Conservation (phyloP, 1,284 basidiomycete genomes). For the Psilocybe mexicana region DNA sequence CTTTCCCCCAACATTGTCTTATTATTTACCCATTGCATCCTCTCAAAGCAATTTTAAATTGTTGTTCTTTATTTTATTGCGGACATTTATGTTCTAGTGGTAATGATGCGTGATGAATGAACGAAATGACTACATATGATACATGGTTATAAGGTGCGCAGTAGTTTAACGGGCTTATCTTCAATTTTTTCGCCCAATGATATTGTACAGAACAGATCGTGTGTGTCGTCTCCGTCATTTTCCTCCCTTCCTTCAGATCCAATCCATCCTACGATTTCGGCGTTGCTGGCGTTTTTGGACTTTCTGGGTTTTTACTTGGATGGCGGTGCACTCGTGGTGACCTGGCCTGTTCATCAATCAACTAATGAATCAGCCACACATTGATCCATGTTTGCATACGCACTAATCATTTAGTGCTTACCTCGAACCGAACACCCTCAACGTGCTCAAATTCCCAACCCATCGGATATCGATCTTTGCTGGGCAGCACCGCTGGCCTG, state of each 20-base stretch:
- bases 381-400: neutral
- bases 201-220: slow-evolving; percentile 5
- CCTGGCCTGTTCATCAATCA: neutral
- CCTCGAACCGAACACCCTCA: slow-evolving; percentile 19
- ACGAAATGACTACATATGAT: slow-evolving; percentile 19
- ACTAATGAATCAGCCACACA: neutral
- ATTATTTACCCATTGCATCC: slow-evolving; percentile 5
- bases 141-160: slow-evolving; percentile 18
- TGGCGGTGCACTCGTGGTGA: neutral
- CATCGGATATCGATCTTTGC: slow-evolving; percentile 12
- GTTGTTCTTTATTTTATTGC: neutral
- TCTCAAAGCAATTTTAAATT: slow-evolving; percentile 1
- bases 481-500: slow-evolving; percentile 12
- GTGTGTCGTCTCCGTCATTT: neutral
- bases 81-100: neutral
- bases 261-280: neutral
- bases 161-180: slow-evolving; percentile 11
- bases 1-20: slow-evolving; percentile 7
- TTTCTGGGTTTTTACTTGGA: neutral
- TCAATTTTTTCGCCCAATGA: neutral
- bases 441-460: slow-evolving; percentile 22
- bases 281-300: neutral
- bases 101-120: slow-evolving; percentile 13
- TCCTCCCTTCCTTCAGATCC: neutral
- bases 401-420: neutral